Evolutionary conservation across 1,139 yeast species (phyloP), one percentile per base, ranked within the genome.

Genomic region (Suhomyces wounanorum): DNA sequence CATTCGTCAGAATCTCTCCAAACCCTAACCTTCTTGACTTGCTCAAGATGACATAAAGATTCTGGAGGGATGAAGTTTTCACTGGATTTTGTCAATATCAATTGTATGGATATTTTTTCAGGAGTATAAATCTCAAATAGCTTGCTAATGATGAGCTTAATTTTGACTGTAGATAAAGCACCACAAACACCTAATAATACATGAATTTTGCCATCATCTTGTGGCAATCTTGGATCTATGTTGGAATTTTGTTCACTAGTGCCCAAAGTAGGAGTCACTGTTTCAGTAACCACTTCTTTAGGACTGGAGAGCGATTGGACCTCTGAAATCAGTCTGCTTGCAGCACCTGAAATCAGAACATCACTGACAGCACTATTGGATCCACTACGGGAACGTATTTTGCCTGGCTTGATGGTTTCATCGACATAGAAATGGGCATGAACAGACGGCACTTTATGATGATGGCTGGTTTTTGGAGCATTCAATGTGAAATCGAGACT

Each of bases 1-100:
- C 97, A 92, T 69, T 92, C 98, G 66, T 92, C 98, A 44, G 79
- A 75, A 66, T 92, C 97, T 62, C 89, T 80, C 97, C 97, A 92
- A 9, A 90, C 79, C 48, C 85, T 80, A 7, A 89, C 81, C 50
- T 72, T 72, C 56, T 72, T 72, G 31, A 58, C 62, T 40, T 58
- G 67, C 55, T 75, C 80, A 43, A 77, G 58, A 48, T 65, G 63
- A 46, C 61, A 64, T 45, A 76, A 56, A 54, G 80, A 78, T 46
- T 87, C 79, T 8, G 86, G 87, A 8, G 85, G 72, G 14, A 91
- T 79, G 66, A 92, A 89, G 65, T 87, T 85, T 58, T 88, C 96
- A 16, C 96, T 90, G 1, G 96, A 82, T 52, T 83, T 81, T 1
- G 97, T 92, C 52, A 92, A 71, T 40, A 92, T 85, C 35, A 91